Base-by-base conservation (phyloP, 768 basidiomycete species). In the Leccinellum albellum region DNA sequence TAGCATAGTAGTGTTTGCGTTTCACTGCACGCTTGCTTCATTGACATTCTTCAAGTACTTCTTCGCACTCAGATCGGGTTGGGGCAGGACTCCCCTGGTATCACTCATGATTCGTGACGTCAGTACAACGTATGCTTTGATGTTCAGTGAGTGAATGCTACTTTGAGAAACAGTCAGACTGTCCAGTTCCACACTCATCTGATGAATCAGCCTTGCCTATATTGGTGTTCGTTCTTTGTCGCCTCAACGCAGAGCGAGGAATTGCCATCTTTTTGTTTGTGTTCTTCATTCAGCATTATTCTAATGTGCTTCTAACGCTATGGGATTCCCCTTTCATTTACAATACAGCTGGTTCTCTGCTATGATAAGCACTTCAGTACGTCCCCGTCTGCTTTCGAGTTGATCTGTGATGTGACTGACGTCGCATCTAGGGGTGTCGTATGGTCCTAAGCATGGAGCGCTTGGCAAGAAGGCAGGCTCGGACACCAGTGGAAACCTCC, bases 401-500 rank as follows among this genome's bases (percentile, higher is more conserved):
- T 45, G 20, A 20, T n/a, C 53, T n/a, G n/a, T n/a, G n/a, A n/a
- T n/a, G n/a, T n/a, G n/a, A 15, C 26, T 26, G 14, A 37, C 26
- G 24, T 31, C n/a, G 2, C 10, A 21, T 33, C 23, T 46, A 70
- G 69, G 70, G 68, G 6, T 70, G 70, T 53, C 58, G 44, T 35
- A 49, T 68, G 51, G 55, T 72, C 32, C 28, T 64, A 3, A 65
- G 57, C 33, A 68, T 64, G 63, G 65, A 65, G 31, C 44, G 57
- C n/a, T 60, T 72, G 5, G 52, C 60, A 26, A 57, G 54, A 31
- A 47, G 14, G 37, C 26, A 58, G 44, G 33, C n/a, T 37, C 17
- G 3, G 8, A 17, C 17, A 26, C 4, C 33, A 7, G 15, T 12
- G 9, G 45, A 21, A 12, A 9, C 8, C 45, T 15, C 45, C 2